Evolutionary conservation across 2,329 filamentous ascomycete genomes (phyloP), one percentile per base, ranked within the genome.

Genomic region (Verticillium albo-atrum): DNA sequence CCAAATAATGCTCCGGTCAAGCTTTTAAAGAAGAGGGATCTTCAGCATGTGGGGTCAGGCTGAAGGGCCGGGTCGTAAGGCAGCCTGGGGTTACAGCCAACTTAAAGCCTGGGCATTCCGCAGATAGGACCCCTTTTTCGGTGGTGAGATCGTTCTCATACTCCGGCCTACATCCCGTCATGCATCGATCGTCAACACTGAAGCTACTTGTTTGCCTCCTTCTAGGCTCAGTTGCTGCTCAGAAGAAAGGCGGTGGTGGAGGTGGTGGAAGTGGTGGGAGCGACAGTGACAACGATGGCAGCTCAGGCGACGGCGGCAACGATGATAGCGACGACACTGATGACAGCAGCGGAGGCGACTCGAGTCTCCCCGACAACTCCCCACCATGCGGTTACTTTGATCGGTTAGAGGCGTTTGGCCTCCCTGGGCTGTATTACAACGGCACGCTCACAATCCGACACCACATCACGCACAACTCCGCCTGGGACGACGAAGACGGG

Each of bases 181-280:
- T 50, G 42, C 42, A 50, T 50, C 42, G 42, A 4, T 12, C n/a
- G 9, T 23, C 20, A 23, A 50, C 42, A 25, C 14, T 50, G 42
- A 50, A 23, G 42, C 42, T 50, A 6, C 42, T 50, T 7, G 20
- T 50, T 5, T 50, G 42, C 20, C 42, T 50, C 20, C 42, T 50
- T 20, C n/a, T 10, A 4, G 20, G 42, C 42, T 50, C 42, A 23
- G 42, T 23, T 14, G 42, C 20, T 70, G 3, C 67, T 84, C 14
- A 82, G 90, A n/a, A 72, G 75, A 59, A 75, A 74, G 32, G 79
- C 81, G 3, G 74, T 89, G 25, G 77, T 79, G 32, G 77, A 4
- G 52, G 27, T 5, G 52, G 52, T 4, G 52, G 52, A 23, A 20
- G 42, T 12, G 42, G 42, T 12, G 42, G 42, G 6, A 50, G 42